Conservation (phyloP, 345 rosid genomes). For the Aethionema arabicum region DNA sequence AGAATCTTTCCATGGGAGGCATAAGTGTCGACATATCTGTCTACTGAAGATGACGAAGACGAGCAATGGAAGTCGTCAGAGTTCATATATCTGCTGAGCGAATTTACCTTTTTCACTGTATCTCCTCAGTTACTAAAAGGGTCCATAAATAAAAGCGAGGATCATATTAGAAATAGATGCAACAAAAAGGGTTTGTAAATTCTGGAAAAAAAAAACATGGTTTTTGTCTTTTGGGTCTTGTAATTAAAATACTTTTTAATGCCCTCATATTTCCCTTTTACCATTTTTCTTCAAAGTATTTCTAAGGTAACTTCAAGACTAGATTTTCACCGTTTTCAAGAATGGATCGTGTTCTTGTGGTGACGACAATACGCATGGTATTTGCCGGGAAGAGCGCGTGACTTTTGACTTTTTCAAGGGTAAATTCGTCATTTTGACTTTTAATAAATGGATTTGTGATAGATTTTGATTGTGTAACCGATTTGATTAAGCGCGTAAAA, state of each 20-base stretch:
- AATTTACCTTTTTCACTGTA: slow-evolving; percentile 25
- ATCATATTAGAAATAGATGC: slow-evolving; percentile 28
- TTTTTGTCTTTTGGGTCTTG: slow-evolving; percentile 36
- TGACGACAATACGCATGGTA: neutral
- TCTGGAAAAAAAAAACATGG: slow-evolving; percentile 24
- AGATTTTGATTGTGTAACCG: neutral
- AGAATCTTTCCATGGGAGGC: slow-evolving; percentile 51
- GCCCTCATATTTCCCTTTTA: slow-evolving; percentile 23
- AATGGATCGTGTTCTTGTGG: neutral
- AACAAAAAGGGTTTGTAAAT: slow-evolving; percentile 34
- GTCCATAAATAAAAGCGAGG: slow-evolving; percentile 29
- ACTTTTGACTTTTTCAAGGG: slow-evolving; percentile 7
- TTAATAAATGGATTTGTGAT: neutral
- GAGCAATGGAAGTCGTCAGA: slow-evolving; percentile 13
- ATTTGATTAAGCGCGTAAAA: slow-evolving; percentile 30
- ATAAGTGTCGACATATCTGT: slow-evolving; percentile 82
- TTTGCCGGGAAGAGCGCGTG: slow-evolving; percentile 30
- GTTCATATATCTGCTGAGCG: slow-evolving; percentile 29
- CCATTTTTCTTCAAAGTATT: slow-evolving; percentile 9
- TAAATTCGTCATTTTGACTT: slow-evolving; percentile 4
- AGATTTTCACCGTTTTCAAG: neutral
- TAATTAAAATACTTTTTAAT: slow-evolving; percentile 28
- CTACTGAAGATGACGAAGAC: slow-evolving; percentile 42
- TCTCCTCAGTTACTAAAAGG: slow-evolving; percentile 22
- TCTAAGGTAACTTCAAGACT: no score